Conservation (phyloP, 75 land plant species). For the Pinus albicaulis region DNA sequence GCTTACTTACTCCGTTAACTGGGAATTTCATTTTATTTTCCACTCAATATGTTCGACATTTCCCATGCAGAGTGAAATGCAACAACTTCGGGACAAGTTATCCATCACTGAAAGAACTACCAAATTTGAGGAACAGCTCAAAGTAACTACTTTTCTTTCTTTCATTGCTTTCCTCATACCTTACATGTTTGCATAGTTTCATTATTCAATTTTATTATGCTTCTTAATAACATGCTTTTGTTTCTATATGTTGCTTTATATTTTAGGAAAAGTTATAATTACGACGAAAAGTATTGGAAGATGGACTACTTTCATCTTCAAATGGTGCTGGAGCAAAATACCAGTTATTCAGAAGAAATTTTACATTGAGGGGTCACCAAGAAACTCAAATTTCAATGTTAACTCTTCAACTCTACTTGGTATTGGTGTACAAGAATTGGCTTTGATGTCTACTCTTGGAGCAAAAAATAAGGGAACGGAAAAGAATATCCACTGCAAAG, state of each 20-base stretch:
- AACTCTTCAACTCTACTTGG: no score
- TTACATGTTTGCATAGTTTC: neutral
- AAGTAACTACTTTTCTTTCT: constrained; percentile 24
- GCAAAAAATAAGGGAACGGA: no score
- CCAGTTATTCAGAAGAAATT: no score
- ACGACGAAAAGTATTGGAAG: constrained; percentile 83
- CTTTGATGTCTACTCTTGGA: no score
- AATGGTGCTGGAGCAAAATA: no score
- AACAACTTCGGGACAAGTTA: constrained; percentile 94
- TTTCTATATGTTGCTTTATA: neutral
- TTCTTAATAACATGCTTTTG: constrained; percentile 1
- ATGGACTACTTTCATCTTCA: constrained; percentile 45
- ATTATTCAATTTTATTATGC: neutral
- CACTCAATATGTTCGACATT: neutral
- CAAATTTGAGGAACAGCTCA: constrained; percentile 81
- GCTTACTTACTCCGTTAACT: no score
- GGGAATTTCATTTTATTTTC: neutral
- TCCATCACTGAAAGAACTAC: constrained; percentile 82
- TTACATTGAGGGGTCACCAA: no score
- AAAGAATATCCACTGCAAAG: no score
- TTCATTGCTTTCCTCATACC: no score
- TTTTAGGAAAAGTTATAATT: constrained; percentile 82
- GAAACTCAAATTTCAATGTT: no score
- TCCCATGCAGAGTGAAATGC: constrained; percentile 84
- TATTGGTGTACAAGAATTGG: no score